Base-by-base conservation (phyloP, 352 stramenopile genomes). In the Pythium brassicae region DNA sequence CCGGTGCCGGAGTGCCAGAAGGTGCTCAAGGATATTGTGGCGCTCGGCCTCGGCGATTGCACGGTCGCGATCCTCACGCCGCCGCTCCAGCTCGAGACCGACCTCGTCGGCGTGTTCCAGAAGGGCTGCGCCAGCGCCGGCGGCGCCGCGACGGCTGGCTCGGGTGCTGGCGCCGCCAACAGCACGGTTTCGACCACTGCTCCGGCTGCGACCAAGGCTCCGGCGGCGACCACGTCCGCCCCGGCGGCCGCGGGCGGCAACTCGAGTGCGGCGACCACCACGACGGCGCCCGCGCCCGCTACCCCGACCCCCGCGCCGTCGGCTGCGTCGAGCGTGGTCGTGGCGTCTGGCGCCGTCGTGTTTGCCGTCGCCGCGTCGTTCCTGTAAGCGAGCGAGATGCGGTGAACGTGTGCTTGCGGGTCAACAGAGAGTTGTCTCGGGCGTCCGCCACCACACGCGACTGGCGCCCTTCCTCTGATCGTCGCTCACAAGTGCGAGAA, bases 1-100 rank as follows among this genome's bases (percentile, higher is more conserved):
- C 61, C 50, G 22, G 61, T 57, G 39, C 55, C 47, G 12, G 47
- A 63, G 23, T 77, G 69, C 63, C 50, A 69, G 57, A n/a, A 50
- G 5, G 63, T 71, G 59, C 66, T 77, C 20, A 55, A 55, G 56
- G 45, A 57, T 12, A 56, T 72, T 5, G 50, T 39, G 23, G 56
- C 49, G 4, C 61, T 74, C 47, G 59, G 61, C 57, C 52, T 69
- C 6, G 60, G 63, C 46, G 53, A 58, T 27, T 58, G 53, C 44
- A 45, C 53, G 42, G 40, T 57, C 39, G 9, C 26, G 22, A 5
- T 55, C 17, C 9, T 19, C 10, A 45, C 5, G 22, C 44, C 45
- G 14, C 29, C 29, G 2, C 8, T 54, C 19, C n/a, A 27, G 19
- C 51, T 57, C 17, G 17, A 57, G 5, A 29, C 39, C 23, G 49